Evolutionary conservation across 495 filamentous ascomycete genomes (phyloP), one percentile per base, ranked within the genome.

Genomic region (Neurospora sp.): DNA sequence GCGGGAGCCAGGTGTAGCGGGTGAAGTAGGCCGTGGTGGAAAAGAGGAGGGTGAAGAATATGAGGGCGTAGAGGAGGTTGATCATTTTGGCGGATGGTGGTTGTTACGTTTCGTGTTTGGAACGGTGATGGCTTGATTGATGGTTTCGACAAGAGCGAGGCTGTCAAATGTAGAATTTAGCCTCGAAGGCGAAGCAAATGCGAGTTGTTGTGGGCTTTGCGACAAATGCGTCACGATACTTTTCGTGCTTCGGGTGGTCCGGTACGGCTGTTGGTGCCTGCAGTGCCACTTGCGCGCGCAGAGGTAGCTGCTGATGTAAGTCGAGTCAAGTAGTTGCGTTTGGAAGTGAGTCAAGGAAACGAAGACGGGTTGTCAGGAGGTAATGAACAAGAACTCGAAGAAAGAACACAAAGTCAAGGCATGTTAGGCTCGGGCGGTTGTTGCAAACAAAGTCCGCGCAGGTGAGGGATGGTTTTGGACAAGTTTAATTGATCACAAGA

Each of bases 21-120:
- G 91, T 95, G 72, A 96, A 82, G 85, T 93, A 97, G 72, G 95
- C 89, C 69, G 82, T 89, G 90, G 83, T 82, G 76, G 79, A 81
- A 71, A 87, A 78, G 71, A 93, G 75, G 77, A 94, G 84, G 75
- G 90, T 83, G 38, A 88, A 78, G 79, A 95, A 87, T 75, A 87
- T 85, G 71, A 92, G 80, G 73, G 88, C 87, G 86, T 94, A 98
- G 82, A 97, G 88, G 74, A 97, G 77, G 84, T 93, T 94, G 72
- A 83, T 84, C 92, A 94, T 80, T 74, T 76, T 77, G 40, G 49
- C 11, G 2, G 41, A 71, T 11, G 35, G 8, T 72, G 38, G 20
- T 23, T 38, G 41, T 42, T 39, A 46, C 71, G 11, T 8, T n/a
- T 37, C 11, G n/a, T 0, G 18, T n/a, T 40, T 18, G 10, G 16